These are phyloP conservation scores for Eucommia ulmoides DNA, from an alignment of 257 asterid genomes.

Conservation along the genomic window DNA sequence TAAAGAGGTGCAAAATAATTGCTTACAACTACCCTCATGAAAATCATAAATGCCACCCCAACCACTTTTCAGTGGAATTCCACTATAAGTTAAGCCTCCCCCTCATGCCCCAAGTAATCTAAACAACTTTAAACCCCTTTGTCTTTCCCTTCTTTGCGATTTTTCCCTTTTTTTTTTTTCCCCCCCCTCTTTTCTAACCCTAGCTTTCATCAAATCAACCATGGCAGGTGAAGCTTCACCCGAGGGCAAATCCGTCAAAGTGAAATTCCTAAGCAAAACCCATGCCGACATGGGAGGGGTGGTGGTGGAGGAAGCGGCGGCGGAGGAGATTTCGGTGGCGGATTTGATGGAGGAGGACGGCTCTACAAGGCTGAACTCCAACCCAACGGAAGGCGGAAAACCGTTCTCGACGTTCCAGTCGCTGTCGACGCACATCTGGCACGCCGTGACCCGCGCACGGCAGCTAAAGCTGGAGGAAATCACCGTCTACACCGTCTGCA, in stretches of 20 bases:
- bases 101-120: slow-evolving; percentile 1
- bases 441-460: slow-evolving; percentile 80
- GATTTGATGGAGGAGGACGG: slow-evolving; percentile 70
- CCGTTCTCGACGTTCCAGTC: slow-evolving; percentile 84
- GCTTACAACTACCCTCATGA: slow-evolving; percentile 32
- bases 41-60: slow-evolving; percentile 49
- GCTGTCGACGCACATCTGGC: slow-evolving; percentile 92
- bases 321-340: slow-evolving; percentile 52
- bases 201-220: neutral
- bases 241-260: slow-evolving; percentile 14
- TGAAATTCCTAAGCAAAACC: slow-evolving; percentile 28
- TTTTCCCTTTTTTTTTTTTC: too few relatives aligned
- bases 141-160: too few relatives aligned
- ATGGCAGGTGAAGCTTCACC: slow-evolving; percentile 48
- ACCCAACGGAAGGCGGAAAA: slow-evolving; percentile 17
- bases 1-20: slow-evolving; percentile 36
- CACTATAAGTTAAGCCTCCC: slow-evolving; percentile 16
- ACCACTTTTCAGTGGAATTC: slow-evolving; percentile 21
- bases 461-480: slow-evolving; percentile 61
- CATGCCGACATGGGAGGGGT: slow-evolving; percentile 60
- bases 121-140: neutral
- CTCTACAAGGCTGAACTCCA: slow-evolving; percentile 40
- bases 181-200: neutral
- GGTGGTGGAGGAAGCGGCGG: slow-evolving; percentile 57
- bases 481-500: slow-evolving; percentile 94